Percentiles rank a stretch among this genome's conserved stretches.
Conservation (phyloP, 192 early-diverging fungal genomes). For the Chytriomyces sp. region DNA sequence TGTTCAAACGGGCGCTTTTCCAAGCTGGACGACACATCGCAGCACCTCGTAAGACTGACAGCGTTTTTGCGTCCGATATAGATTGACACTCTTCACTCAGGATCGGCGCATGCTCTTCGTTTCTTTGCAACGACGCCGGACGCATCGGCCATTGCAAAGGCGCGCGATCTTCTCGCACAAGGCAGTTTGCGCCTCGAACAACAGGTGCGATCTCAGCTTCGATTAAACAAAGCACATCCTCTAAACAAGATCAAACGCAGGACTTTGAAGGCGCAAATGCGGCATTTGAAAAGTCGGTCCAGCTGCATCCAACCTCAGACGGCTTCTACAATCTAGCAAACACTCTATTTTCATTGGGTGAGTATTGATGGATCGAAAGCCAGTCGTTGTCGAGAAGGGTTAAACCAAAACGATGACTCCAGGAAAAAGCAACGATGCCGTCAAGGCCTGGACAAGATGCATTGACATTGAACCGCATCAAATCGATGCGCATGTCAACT, state of each 20-base stretch:
- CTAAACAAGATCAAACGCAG: slow-evolving; percentile 3
- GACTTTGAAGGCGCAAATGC: slow-evolving; percentile 41
- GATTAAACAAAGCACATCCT: background rate
- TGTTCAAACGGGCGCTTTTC: no score
- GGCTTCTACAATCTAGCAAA: slow-evolving; percentile 55
- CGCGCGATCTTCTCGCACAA: background rate
- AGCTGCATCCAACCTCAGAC: slow-evolving; percentile 38
- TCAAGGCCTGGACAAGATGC: slow-evolving; percentile 64
- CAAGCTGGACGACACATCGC: no score
- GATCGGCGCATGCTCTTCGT: background rate
- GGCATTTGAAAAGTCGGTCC: slow-evolving; percentile 39
- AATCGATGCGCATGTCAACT: slow-evolving; percentile 73
- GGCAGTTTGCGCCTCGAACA: background rate
- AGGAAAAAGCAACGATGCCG: slow-evolving; percentile 62
- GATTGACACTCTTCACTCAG: no score
- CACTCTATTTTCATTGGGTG: slow-evolving; percentile 43
- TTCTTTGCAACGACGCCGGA: slow-evolving; percentile 4
- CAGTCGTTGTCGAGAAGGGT: background rate
- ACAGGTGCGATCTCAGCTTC: background rate
- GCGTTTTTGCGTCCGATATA: no score
- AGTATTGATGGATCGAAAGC: background rate
- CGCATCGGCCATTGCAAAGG: background rate
- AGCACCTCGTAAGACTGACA: no score
- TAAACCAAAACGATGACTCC: no score
- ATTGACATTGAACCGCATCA: slow-evolving; percentile 57